Percentiles rank a stretch among this genome's conserved stretches.
These are phyloP conservation scores for Debaryomyces singareniensis DNA, from an alignment of 1,139 yeast genomes.

Conservation along the genomic window DNA sequence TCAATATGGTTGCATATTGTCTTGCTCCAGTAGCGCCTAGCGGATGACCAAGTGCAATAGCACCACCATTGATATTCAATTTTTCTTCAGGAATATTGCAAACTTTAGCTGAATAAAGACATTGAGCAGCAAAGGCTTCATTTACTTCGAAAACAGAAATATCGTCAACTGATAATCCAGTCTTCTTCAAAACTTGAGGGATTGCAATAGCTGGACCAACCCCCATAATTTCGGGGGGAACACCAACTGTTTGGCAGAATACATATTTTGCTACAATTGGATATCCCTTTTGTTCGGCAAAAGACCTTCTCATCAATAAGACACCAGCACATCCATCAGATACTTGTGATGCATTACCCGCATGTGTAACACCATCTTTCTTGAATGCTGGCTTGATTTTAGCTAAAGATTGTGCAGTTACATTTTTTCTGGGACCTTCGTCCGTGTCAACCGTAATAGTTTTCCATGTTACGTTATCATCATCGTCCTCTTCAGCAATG, in stretches of 20 bases:
- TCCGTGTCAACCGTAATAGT: conserved; percentile 58
- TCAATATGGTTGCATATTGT: conserved; percentile 80
- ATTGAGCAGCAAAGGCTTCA: conserved; percentile 96
- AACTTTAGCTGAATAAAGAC: conserved; percentile 64
- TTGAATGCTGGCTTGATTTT: conserved; percentile 87
- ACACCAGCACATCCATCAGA: conserved; percentile 96
- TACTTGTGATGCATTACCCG: conserved; percentile 92
- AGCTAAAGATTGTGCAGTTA: conserved; percentile 66
- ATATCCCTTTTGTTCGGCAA: conserved; percentile 69
- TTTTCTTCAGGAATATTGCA: conserved; percentile 62
- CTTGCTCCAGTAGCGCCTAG: conserved; percentile 95
- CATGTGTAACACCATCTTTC: conserved; percentile 78
- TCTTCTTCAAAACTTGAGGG: conserved; percentile 66
- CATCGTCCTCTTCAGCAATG: conserved; percentile 45
- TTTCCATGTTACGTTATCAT: conserved; percentile 35
- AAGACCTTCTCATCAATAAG: conserved; percentile 77
- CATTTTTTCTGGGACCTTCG: conserved; percentile 89
- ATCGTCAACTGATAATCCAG: conserved; percentile 60
- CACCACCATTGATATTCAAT: conserved; percentile 92
- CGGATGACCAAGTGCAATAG: conserved; percentile 94
- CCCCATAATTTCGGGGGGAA: conserved; percentile 97
- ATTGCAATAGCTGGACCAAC: conserved; percentile 94
- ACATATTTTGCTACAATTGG: conserved; percentile 70
- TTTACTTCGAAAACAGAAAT: conserved; percentile 78
- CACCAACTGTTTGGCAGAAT: conserved; percentile 75